These are phyloP conservation scores for Colletotrichum sp. DNA, from an alignment of 2,329 filamentous ascomycete genomes.

Conservation along the genomic window DNA sequence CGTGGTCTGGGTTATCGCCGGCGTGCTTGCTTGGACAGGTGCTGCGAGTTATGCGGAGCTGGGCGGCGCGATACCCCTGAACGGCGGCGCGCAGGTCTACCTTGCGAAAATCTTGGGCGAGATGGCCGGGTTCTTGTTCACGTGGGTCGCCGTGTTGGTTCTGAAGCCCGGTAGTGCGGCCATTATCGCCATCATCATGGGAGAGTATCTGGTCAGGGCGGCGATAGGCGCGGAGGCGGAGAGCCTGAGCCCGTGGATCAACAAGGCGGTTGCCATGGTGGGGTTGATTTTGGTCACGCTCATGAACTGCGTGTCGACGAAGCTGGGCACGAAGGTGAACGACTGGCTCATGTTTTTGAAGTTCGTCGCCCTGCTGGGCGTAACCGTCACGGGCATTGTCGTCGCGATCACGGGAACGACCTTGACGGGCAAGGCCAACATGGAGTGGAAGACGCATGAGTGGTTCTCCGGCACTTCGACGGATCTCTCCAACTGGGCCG, in stretches of 20 bases:
- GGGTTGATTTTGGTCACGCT: conserved; percentile 80
- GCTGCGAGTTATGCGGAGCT: conserved; percentile 95
- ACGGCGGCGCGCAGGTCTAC: conserved; percentile 93
- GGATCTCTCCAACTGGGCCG: conserved; percentile 85
- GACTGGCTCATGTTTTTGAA: conserved; percentile 98
- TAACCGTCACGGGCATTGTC: conserved; percentile 87
- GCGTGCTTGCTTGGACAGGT: conserved; percentile 94
- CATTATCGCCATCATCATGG: conserved; percentile 97
- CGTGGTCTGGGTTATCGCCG: conserved; percentile 90
- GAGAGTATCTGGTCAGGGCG: conserved; percentile 92
- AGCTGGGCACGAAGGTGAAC: conserved; percentile 83
- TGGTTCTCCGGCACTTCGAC: conserved; percentile 90
- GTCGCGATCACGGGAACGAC: conserved; percentile 88
- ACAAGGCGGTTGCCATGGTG: conserved; percentile 82
- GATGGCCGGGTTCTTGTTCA: conserved; percentile 90
- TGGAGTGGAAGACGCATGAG: conserved; percentile 83
- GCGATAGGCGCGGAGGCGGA: conserved; percentile 86
- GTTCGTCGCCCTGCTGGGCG: conserved; percentile 85
- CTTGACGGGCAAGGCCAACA: conserved; percentile 74
- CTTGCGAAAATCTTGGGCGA: conserved; percentile 97
- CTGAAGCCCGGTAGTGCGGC: conserved; percentile 92
- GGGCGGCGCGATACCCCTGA: conserved; percentile 92
- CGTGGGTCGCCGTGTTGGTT: conserved; percentile 93
- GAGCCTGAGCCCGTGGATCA: conserved; percentile 83
- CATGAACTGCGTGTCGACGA: conserved; percentile 90